Evolutionary conservation across 1,284 basidiomycete genomes (phyloP).

Genomic region (Irpex rosettiformis): DNA sequence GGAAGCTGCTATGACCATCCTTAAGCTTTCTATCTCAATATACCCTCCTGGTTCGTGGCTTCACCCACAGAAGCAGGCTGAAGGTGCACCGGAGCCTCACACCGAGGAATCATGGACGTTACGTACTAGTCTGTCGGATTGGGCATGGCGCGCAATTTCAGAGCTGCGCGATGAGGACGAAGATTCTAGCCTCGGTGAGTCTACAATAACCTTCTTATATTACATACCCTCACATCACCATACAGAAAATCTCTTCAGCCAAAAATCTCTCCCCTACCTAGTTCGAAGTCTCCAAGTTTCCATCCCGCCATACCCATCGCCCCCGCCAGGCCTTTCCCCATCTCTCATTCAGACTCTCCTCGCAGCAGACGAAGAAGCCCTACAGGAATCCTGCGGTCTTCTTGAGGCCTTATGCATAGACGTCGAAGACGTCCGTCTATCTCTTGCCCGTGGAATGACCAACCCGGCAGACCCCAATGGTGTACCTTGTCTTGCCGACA

Average conservation of each 20-base stretch:
- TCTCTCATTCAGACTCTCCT: slow-evolving; percentile 47
- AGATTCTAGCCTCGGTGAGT: slow-evolving; percentile 18
- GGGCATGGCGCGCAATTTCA: slow-evolving; percentile 69
- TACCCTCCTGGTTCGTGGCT: slow-evolving; percentile 70
- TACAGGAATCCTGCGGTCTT: slow-evolving; percentile 70
- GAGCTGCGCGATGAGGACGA: slow-evolving; percentile 27
- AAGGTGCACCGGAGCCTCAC: slow-evolving; percentile 17
- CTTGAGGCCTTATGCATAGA: slow-evolving; percentile 77
- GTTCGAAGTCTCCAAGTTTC: slow-evolving; percentile 55
- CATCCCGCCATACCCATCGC: slow-evolving; percentile 46
- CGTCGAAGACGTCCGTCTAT: slow-evolving; percentile 66
- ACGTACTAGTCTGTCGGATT: slow-evolving; percentile 61
- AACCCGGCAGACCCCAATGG: slow-evolving; percentile 55
- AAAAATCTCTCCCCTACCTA: slow-evolving; percentile 60
- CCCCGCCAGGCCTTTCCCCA: slow-evolving; percentile 37
- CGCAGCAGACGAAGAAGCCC: slow-evolving; percentile 64
- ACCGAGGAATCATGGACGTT: slow-evolving; percentile 60
- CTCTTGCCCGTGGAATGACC: slow-evolving; percentile 63
- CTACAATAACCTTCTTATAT: background rate
- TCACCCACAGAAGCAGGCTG: slow-evolving; percentile 21
- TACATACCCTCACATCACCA: slow-evolving; percentile 10
- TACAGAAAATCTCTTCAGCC: slow-evolving; percentile 52
- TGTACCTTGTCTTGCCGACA: slow-evolving; percentile 54
- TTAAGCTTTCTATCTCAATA: slow-evolving; percentile 64
- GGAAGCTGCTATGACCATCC: slow-evolving; percentile 62